A percentile compares a stretch with the other conserved stretches of the same genome.
phyloP scores from a whole-genome alignment of 179 eudicot species.

The Drosera spatulata region DNA sequence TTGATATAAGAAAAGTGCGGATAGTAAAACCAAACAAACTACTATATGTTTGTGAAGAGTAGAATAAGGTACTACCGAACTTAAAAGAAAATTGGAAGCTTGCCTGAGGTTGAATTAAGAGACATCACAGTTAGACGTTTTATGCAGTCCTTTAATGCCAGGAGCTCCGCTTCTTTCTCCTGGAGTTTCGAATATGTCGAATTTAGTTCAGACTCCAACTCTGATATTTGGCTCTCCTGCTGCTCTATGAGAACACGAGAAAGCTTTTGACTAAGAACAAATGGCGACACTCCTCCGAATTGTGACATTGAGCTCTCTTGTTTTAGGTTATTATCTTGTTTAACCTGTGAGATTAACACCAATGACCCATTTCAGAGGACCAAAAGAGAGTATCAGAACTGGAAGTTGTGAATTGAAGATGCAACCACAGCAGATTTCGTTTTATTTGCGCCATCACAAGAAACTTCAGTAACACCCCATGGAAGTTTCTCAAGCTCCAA shows the following conservation, averaged over 20 bases:
- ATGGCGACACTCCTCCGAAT: conserved; percentile 35
- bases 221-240: conserved; percentile 55
- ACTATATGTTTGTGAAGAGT: no score
- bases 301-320: conserved; percentile 13
- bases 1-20: background rate
- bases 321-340: conserved; percentile 11
- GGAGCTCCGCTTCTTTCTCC: conserved; percentile 62
- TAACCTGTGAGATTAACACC: conserved; percentile 11
- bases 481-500: conserved; percentile 64
- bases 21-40: no score
- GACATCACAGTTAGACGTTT: conserved; percentile 47
- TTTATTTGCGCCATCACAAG: conserved; percentile 17
- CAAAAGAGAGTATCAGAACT: background rate
- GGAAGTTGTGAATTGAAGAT: conserved; percentile 1
- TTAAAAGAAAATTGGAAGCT: conserved; percentile 2
- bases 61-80: no score
- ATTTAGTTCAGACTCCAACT: conserved; percentile 45
- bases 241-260: conserved; percentile 42
- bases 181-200: conserved; percentile 41
- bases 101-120: conserved; percentile 38
- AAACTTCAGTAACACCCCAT: conserved; percentile 26
- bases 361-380: background rate
- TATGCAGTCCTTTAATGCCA: conserved; percentile 53
- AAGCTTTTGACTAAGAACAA: conserved; percentile 41
- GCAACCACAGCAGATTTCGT: conserved; percentile 28